Evolutionary conservation across 1,284 basidiomycete species (phyloP), one percentile per base, ranked within the genome.

Genomic region (Filobasidium uniguttulatum): DNA sequence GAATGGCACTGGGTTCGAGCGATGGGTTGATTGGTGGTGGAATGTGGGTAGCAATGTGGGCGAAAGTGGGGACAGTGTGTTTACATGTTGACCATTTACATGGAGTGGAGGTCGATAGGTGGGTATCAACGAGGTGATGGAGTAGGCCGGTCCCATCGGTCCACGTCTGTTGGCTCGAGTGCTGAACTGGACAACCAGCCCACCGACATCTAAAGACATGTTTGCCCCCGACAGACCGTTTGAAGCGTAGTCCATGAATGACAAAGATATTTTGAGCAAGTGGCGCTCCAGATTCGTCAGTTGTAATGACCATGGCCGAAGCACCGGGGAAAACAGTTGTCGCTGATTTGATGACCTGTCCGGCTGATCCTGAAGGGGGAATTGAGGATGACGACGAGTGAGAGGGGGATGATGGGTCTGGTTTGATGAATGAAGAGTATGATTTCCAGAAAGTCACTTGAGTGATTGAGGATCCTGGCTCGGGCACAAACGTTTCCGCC

Each of bases 401-500:
- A 1, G 46, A 15, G 7, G 38, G 41, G 19, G 17, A 43, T 9
- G 17, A 17, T 25, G 46, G 46, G n/a, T 35, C 9, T 7, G 34
- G 43, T 15, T 34, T 15, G 12, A 48, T 38, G 37, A 52, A 51
- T 9, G 34, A 36, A 25, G 37, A 35, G 38, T 55, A 55, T n/a
- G 54, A 31, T n/a, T 26, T 52, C 54, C 54, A 55, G 20, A 55
- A 55, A n/a, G 49, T 49, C 26, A 55, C 50, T 37, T 55, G 54
- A 7, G 54, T 52, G 35, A 55, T 46, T 17, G 50, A 55, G 4
- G 54, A 55, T 25, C 49, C 44, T 4, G 54, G 49, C 22, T 55
- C 50, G 23, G 36, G 40, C 20, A 46, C 40, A 17, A 55, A 51
- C 9, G 46, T 47, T 31, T 52, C 50, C 19, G 33, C 34, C 37